phyloP scores from a whole-genome alignment of 2,329 filamentous ascomycete genomes.

The Coleophoma crateriformis region DNA sequence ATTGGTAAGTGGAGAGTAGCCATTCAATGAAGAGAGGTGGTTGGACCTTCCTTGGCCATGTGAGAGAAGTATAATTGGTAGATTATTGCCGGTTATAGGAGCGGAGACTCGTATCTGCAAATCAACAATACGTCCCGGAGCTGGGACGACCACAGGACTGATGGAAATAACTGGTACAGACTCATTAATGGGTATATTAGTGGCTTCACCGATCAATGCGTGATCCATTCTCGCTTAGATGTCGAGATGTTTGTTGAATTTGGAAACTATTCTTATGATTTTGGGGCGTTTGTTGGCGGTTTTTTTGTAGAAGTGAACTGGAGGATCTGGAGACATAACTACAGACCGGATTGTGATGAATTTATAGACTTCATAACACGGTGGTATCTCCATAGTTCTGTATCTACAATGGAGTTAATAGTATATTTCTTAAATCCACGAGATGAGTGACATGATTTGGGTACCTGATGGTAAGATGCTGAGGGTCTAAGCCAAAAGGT shows the following conservation, averaged over 20 bases:
- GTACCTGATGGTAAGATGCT: not conserved
- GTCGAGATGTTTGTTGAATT: too few relatives aligned
- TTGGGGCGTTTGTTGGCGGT: not conserved
- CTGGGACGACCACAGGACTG: conserved; percentile 11
- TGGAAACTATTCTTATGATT: not conserved
- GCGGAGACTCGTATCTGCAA: conserved; percentile 31
- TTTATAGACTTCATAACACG: not conserved
- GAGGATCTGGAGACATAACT: not conserved
- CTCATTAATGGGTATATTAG: conserved; percentile 31
- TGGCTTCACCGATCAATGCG: conserved; percentile 27
- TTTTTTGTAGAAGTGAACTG: not conserved
- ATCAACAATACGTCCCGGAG: conserved; percentile 19
- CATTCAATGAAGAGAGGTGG: conserved; percentile 34
- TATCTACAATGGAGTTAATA: not conserved
- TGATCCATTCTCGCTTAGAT: conserved; percentile 2
- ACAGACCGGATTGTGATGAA: not conserved
- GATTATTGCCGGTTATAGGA: conserved; percentile 23
- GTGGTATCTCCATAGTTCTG: not conserved
- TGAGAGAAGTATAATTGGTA: conserved; percentile 35
- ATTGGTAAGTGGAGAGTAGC: conserved; percentile 34
- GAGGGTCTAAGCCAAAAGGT: not conserved
- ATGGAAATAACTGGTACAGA: conserved; percentile 25
- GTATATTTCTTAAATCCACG: not conserved
- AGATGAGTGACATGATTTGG: not conserved
- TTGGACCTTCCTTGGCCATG: conserved; percentile 34